Base-by-base conservation (phyloP, 148 eudicot species). In the Simmondsia chinensis region DNA sequence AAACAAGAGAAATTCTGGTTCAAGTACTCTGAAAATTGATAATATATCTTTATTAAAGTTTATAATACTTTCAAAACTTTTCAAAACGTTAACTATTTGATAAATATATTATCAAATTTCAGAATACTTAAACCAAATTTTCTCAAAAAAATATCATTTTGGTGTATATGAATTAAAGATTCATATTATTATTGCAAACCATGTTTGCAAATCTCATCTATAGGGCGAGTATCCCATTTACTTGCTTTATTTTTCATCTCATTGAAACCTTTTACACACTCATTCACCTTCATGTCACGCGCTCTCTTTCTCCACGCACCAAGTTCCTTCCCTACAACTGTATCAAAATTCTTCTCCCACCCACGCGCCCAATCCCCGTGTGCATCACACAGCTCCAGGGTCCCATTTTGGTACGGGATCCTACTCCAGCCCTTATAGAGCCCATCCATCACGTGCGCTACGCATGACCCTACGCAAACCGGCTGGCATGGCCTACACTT, bases 401-500 rank as follows among this genome's bases (percentile, higher is more conserved):
- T 42, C 22, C 56, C 68, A 33, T 72, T 69, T 2, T 52, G 40
- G 83, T 83, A 82, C 0, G 79, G 74, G 1, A 75, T 74, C 95
- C 95, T 79, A 48, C 97, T 82, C 97, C 95, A 91, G 12, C 78
- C 69, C 37, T 46, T 48, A 9, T 57, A 14, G 13, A 91, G 43
- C 57, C 50, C 36, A 9, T 0, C 7, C 88, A 91, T 86, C n/a
- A 70, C 69, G 0, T 40, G 48, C 31, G 57, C 81, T 21, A 72
- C 94, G 12, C 95, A 77, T 2, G 33, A 0, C 19, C 81, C 79
- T 0, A 31, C 35, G 37, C 95, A 85, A 0, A 45, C 64, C 0
- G 80, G 73, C 48, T 17, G 74, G 41, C 97, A 91, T 15, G 97
- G 95, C 73, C 97, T 55, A 59, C 97, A 91, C 50, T 91, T 91